Conservation (phyloP, 2,329 filamentous ascomycete genomes). For the Grosmannia huntii region DNA sequence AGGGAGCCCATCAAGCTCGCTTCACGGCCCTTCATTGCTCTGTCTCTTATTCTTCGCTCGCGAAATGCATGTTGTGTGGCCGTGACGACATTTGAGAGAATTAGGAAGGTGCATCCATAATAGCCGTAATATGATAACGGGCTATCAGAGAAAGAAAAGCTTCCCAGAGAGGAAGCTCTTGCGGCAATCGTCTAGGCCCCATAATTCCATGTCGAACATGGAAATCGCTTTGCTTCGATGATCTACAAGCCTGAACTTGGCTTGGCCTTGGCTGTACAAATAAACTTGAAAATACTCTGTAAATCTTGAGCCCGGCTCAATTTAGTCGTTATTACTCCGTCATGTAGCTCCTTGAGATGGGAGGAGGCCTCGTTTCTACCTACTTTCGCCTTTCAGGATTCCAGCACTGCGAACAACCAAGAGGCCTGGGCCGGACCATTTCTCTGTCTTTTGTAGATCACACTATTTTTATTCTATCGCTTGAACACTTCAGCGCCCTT, state of each 20-base stretch:
- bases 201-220: neutral
- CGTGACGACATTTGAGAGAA: neutral
- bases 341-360: no score
- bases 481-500: neutral
- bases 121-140: no score
- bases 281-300: neutral
- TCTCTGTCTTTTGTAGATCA: neutral
- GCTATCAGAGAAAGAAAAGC: neutral
- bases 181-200: neutral
- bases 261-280: neutral
- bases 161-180: neutral
- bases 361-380: no score
- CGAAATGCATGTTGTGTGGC: no score
- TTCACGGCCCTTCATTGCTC: neutral
- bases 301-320: neutral
- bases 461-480: neutral
- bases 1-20: no score
- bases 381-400: neutral
- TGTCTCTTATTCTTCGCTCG: neutral
- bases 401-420: neutral
- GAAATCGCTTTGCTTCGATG: no score
- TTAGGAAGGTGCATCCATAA: neutral
- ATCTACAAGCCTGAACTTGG: neutral
- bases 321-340: no score
- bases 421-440: neutral